Percentiles rank a stretch among this genome's conserved stretches.
phyloP scores from a whole-genome alignment of 1,284 basidiomycete genomes.

The Ceraceosorus bombacis region DNA sequence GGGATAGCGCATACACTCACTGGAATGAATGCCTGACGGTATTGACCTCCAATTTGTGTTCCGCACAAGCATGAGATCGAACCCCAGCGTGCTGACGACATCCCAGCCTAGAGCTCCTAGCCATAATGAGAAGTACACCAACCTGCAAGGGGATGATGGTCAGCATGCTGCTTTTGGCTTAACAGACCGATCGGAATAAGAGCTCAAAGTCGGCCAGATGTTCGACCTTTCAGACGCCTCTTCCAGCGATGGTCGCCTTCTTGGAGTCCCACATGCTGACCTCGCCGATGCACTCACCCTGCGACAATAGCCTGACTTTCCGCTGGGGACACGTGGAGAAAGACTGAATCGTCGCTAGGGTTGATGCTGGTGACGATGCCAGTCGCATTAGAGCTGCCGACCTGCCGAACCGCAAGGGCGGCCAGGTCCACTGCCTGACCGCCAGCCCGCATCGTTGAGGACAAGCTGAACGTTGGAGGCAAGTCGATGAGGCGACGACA shows the following conservation, averaged over 20 bases:
- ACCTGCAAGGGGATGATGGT: constrained; percentile 2
- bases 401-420: too few relatives aligned
- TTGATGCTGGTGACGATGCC: neutral
- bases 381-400: too few relatives aligned
- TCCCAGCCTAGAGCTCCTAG: constrained; percentile 41
- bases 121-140: constrained; percentile 38
- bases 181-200: too few relatives aligned
- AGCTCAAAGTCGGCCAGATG: too few relatives aligned
- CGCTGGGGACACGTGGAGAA: neutral
- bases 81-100: constrained; percentile 27
- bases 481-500: too few relatives aligned
- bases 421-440: too few relatives aligned
- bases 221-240: too few relatives aligned
- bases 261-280: neutral
- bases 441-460: too few relatives aligned
- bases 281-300: neutral
- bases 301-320: neutral
- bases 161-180: neutral
- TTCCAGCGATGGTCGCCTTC: too few relatives aligned
- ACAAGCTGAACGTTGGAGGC: too few relatives aligned
- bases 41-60: constrained; percentile 30
- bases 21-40: constrained; percentile 25
- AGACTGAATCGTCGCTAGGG: neutral
- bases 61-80: constrained; percentile 26
- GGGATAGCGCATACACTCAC: too few relatives aligned